These are phyloP conservation scores for Fusarium siculi DNA, from an alignment of 2,329 filamentous ascomycete species.

Conservation along the genomic window DNA sequence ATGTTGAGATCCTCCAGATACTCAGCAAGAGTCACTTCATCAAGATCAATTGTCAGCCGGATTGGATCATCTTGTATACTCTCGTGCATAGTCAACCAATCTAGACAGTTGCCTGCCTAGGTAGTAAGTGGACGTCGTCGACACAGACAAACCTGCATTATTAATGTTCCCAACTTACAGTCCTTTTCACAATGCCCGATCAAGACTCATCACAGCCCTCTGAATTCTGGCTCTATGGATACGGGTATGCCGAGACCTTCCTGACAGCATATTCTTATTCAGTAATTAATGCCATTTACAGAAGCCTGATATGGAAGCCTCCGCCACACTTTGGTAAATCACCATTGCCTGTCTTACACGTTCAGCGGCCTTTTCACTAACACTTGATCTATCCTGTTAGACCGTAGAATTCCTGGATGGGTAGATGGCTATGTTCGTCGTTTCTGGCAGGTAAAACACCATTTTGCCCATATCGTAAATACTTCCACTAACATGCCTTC, in stretches of 20 bases:
- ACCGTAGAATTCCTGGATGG: conserved; percentile 86
- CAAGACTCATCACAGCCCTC: conserved; percentile 49
- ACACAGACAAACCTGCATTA: conserved; percentile 6
- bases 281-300: conserved; percentile 32
- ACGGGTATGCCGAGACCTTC: conserved; percentile 72
- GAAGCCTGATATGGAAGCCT: conserved; percentile 98
- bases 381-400: conserved; percentile 57
- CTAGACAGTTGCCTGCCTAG: neutral
- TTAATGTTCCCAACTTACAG: conserved; percentile 17
- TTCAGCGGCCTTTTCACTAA: conserved; percentile 10
- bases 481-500: conserved; percentile 8
- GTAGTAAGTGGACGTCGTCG: neutral
- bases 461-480: neutral
- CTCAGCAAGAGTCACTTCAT: neutral
- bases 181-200: conserved; percentile 50
- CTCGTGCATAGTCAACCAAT: neutral
- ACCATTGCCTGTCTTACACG: conserved; percentile 3
- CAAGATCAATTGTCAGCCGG: neutral
- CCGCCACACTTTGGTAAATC: conserved; percentile 97
- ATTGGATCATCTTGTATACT: neutral
- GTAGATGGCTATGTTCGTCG: conserved; percentile 93
- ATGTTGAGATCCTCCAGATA: neutral
- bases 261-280: conserved; percentile 12
- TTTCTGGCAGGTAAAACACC: conserved; percentile 89
- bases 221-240: conserved; percentile 97